Conservation (phyloP, 2,329 filamentous ascomycete species). For the Fusarium incarnatum region DNA sequence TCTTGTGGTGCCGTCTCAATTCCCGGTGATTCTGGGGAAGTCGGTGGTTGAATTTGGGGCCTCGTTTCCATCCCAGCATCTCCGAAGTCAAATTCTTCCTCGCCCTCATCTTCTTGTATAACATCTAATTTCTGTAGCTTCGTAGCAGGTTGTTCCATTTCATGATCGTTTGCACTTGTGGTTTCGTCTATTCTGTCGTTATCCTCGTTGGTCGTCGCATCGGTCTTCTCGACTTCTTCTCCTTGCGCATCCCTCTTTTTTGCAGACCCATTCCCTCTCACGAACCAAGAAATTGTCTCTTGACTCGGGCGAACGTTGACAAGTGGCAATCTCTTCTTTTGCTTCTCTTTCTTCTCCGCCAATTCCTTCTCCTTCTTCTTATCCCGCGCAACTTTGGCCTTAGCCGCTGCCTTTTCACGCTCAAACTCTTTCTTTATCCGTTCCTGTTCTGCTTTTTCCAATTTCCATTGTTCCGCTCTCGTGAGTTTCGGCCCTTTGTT, state of each 20-base stretch:
- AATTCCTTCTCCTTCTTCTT: slow-evolving; percentile 67
- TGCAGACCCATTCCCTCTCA: slow-evolving; percentile 52
- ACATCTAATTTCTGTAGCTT: slow-evolving; percentile 21
- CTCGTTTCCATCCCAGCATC: not conserved
- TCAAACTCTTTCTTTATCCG: slow-evolving; percentile 65
- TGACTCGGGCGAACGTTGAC: slow-evolving; percentile 68
- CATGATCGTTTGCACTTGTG: not conserved
- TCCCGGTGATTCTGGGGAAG: not conserved
- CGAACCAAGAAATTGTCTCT: slow-evolving; percentile 66
- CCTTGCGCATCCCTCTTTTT: slow-evolving; percentile 49
- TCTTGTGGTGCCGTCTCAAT: not conserved
- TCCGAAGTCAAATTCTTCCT: slow-evolving; percentile 4
- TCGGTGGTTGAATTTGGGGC: not conserved
- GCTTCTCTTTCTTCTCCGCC: slow-evolving; percentile 62
- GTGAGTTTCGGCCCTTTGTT: slow-evolving; percentile 54
- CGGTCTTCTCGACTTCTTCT: slow-evolving; percentile 16
- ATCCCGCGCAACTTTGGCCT: slow-evolving; percentile 63
- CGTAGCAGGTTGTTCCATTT: not conserved
- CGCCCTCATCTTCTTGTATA: slow-evolving; percentile 34
- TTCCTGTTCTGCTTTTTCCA: slow-evolving; percentile 63
- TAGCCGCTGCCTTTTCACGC: slow-evolving; percentile 60
- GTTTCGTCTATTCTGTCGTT: not conserved
- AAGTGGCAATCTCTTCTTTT: slow-evolving; percentile 64
- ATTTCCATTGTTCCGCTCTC: slow-evolving; percentile 53
- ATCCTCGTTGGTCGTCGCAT: slow-evolving; percentile 4